Conservation (phyloP, 2,329 filamentous ascomycete genomes). For the Paecilomyces variotii region DNA sequence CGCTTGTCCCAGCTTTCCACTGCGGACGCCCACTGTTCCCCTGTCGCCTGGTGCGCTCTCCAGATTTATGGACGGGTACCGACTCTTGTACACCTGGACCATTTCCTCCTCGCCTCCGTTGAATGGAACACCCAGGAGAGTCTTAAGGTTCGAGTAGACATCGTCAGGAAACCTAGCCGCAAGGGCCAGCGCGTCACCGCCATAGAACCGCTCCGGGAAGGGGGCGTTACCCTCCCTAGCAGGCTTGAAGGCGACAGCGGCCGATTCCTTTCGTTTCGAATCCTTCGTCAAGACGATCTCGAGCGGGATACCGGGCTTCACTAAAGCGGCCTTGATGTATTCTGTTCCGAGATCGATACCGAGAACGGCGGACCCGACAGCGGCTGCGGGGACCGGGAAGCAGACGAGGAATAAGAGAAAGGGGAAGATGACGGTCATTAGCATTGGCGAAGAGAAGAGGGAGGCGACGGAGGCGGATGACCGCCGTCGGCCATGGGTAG, state of each 20-base stretch:
- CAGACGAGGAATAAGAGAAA: constrained; percentile 46
- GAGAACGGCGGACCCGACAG: constrained; percentile 67
- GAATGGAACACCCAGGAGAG: constrained; percentile 66
- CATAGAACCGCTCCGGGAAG: constrained; percentile 86
- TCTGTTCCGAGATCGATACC: constrained; percentile 93
- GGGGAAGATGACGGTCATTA: constrained; percentile 41
- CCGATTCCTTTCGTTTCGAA: constrained; percentile 88
- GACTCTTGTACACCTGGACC: constrained; percentile 61
- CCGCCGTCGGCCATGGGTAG: constrained; percentile 19
- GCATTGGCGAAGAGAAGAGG: constrained; percentile 20
- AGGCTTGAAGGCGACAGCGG: constrained; percentile 90
- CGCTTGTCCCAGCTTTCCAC: constrained; percentile 56
- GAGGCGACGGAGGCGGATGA: constrained; percentile 10
- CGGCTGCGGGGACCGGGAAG: constrained; percentile 49
- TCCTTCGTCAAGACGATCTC: constrained; percentile 98
- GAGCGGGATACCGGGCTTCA: constrained; percentile 93
- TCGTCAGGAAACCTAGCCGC: constrained; percentile 83
- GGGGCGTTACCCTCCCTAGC: constrained; percentile 55
- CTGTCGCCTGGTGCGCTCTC: constrained; percentile 45
- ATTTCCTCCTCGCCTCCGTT: constrained; percentile 36
- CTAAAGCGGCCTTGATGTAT: constrained; percentile 91
- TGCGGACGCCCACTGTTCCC: constrained; percentile 74
- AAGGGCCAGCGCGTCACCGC: constrained; percentile 82
- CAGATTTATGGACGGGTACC: constrained; percentile 72
- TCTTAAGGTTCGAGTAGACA: constrained; percentile 90